phyloP scores from a whole-genome alignment of 306 rosid genomes.

The Fragaria vesca region DNA sequence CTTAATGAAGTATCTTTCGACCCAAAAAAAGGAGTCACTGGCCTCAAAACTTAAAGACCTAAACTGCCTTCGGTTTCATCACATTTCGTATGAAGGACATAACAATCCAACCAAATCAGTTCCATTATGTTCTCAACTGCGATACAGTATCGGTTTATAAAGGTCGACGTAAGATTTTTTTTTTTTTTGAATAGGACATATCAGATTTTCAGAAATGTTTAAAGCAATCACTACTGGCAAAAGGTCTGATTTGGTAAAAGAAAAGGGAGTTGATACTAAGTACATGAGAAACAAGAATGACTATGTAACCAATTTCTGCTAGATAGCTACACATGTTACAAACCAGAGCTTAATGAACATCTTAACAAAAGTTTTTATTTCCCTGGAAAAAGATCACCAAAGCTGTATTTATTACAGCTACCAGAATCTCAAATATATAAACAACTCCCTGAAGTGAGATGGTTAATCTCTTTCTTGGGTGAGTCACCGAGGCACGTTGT shows the following conservation, averaged over 20 bases:
- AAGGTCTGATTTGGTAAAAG: neutral
- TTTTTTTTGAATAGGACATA: too few species aligned
- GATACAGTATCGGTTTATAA: too few species aligned
- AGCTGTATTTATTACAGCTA: constrained; percentile 42
- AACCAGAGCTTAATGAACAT: neutral
- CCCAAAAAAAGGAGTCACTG: too few species aligned
- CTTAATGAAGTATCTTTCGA: too few species aligned
- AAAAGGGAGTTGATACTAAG: neutral
- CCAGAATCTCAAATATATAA: constrained; percentile 41
- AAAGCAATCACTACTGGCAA: neutral
- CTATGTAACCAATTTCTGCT: neutral
- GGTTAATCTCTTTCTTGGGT: constrained; percentile 39
- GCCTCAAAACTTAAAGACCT: too few species aligned
- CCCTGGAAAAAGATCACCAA: constrained; percentile 20
- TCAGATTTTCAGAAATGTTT: too few species aligned
- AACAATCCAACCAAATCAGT: neutral
- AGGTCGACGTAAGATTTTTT: too few species aligned
- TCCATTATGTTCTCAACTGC: neutral
- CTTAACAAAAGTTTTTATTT: constrained; percentile 17
- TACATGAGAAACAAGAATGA: neutral
- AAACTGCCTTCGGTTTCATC: too few species aligned
- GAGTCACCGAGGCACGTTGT: constrained; percentile 33
- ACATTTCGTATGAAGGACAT: too few species aligned
- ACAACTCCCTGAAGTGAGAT: constrained; percentile 39
- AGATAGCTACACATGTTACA: neutral